Evolutionary conservation across 164 flowering plant species (phyloP), one percentile per base, ranked within the genome.

Genomic region (Dillenia suffruticosa): DNA sequence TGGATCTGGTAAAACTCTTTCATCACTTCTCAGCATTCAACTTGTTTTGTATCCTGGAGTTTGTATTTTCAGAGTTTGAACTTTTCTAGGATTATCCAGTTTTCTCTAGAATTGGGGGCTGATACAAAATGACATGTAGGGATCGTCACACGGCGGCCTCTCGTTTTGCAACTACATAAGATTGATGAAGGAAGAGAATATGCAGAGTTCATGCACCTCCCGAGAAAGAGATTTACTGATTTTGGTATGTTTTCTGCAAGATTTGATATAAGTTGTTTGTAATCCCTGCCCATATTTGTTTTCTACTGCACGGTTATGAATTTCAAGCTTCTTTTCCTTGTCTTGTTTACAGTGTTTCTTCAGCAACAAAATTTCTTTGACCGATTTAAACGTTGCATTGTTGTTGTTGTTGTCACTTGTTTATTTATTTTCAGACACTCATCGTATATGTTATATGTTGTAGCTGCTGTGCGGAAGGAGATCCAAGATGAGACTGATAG

Each of bases 381-480:
- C 40, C 40, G 5, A 4, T 32, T 5, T 6, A 4, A 32, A 6
- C 40, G 7, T 32, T 32, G 6, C 6, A 5, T 32, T 45, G 46
- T 62, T 50, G 44, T 62, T 50, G 44, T 19, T 46, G 9, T 44
- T 26, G 1, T 44, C 7, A 10, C 16, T 32, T 32, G 5, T 4
- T 32, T 4, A 49, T 69, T 47, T 2, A 16, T 12, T 8, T 19
- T 61, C 11, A 49, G 3, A 14, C 54, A 46, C 49, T 68, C 7
- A 59, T 61, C 8, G 66, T 52, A 32, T 32, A 32, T 9, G 14
- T 56, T 67, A 12, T 47, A 1, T 32, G 40, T 66, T 77, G 69
- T 67, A 92, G 98, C 88, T 78, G 90, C 88, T 75, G 96, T 90
- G 69, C 84, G 96, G 71, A 85, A 87, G 82, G 98, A 90, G 78